Conservation (phyloP, 257 asterid species). For the Ophiorrhiza pumila region DNA sequence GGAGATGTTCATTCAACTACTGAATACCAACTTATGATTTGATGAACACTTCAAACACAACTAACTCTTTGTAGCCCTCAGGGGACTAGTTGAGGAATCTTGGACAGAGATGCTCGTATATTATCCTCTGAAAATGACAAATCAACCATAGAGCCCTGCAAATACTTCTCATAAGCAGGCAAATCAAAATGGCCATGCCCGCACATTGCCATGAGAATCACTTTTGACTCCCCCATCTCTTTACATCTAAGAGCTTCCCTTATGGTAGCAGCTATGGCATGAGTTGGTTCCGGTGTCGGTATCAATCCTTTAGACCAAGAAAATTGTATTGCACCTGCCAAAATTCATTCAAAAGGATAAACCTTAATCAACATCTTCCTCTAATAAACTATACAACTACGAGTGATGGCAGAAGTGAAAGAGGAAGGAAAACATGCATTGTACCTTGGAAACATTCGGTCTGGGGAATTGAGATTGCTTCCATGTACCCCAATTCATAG, state of each 20-base stretch:
- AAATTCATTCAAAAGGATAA: neutral
- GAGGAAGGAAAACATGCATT: too few species aligned
- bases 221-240: conserved; percentile 87
- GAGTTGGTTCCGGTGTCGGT: conserved; percentile 93
- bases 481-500: conserved; percentile 70
- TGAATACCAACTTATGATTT: too few species aligned
- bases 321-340: conserved; percentile 75
- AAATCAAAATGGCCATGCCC: conserved; percentile 96
- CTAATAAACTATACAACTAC: too few species aligned
- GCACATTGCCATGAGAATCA: conserved; percentile 90
- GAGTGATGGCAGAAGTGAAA: too few species aligned
- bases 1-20: too few species aligned
- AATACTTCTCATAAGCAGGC: conserved; percentile 79
- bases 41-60: too few species aligned
- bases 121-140: conserved; percentile 58
- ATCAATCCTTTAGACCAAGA: conserved; percentile 87
- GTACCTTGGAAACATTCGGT: conserved; percentile 86
- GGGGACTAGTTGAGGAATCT: conserved; percentile 45
- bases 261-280: conserved; percentile 86
- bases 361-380: neutral
- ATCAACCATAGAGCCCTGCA: conserved; percentile 73
- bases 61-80: too few species aligned
- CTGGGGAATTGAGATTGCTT: conserved; percentile 78
- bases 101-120: conserved; percentile 53
- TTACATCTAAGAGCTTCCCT: conserved; percentile 80